Base-by-base conservation (phyloP, 768 basidiomycete genomes). In the Trametes maxima region DNA sequence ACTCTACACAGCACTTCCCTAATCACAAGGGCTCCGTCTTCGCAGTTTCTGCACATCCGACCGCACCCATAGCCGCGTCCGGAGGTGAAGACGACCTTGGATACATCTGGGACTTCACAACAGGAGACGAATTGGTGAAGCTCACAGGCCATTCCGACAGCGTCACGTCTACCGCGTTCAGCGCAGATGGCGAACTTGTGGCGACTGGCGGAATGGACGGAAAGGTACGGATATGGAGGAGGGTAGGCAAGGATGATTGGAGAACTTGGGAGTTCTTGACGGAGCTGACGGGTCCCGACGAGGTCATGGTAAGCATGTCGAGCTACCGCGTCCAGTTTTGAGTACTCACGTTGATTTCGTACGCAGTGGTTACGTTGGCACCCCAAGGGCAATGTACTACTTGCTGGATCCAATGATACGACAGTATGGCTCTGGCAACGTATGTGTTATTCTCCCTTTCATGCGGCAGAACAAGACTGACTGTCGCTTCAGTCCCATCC, bases 121-220 rank as follows among this genome's bases (percentile, higher is more conserved):
- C 88, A 45, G 93, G 94, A 14, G 87, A 91, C 69, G 78, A 87
- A 66, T 79, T 96, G 60, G 90, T 86, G 53, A 91, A 88, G 75
- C 81, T 99, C 52, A 89, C 90, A 0, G 97, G 97, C 2, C 97
- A 99, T 74, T 86, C 87, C 7, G 97, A 99, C 72, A 95, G 93
- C 64, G 94, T 99, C 48, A 87, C 87, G 5, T 80, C 80, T 55
- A 81, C 83, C 3, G 87, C 81, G 21, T 99, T 92, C 83, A 96
- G 87, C 72, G 68, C 78, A 0, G 96, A 98, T 71, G 97, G 97
- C 2, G 90, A 97, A 76, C 82, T 97, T 83, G 81, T 95, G 59
- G 87, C 95, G 16, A 97, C 95, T 0, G 97, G 96, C 11, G 97
- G 97, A 0, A 98, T 99, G 97, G 97, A 99, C 69, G 97, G 97